Percentiles rank a stretch among this genome's conserved stretches.
Evolutionary conservation across 805 yeast species (phyloP).

Genomic region (Kodamaea neixiangensis): DNA sequence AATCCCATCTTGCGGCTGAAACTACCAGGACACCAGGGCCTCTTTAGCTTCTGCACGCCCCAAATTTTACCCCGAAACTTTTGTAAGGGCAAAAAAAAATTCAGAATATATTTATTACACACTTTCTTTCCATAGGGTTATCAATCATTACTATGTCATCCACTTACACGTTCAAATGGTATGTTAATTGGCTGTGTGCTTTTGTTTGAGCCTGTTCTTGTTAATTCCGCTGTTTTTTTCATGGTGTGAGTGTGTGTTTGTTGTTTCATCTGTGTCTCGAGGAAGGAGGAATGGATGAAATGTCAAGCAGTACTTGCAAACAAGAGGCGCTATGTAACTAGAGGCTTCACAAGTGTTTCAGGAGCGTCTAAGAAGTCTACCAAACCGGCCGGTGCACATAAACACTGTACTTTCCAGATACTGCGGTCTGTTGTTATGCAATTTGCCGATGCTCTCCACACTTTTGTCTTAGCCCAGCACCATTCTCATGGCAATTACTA

Average conservation of each 20-base stretch:
- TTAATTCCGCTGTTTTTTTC: not conserved
- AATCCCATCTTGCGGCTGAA: too few relatives aligned
- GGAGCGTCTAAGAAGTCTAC: too few relatives aligned
- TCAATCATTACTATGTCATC: constrained; percentile 27
- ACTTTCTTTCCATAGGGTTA: constrained; percentile 6
- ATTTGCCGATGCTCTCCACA: not conserved
- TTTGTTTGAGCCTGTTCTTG: not conserved
- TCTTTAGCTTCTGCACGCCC: constrained; percentile 2
- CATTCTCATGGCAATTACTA: not conserved
- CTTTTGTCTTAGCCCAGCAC: not conserved
- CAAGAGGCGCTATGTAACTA: too few relatives aligned
- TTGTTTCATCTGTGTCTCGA: too few relatives aligned
- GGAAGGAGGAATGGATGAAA: too few relatives aligned
- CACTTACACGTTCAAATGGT: constrained; percentile 42
- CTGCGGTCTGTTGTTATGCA: too few relatives aligned
- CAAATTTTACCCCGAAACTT: not conserved
- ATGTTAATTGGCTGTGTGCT: constrained; percentile 21
- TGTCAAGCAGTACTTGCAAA: too few relatives aligned
- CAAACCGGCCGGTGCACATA: too few relatives aligned
- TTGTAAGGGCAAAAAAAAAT: not conserved
- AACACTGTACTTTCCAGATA: too few relatives aligned
- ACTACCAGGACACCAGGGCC: too few relatives aligned
- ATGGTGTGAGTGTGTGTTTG: not conserved
- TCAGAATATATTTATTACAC: not conserved
- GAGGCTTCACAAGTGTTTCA: too few relatives aligned